Conservation (phyloP, 495 filamentous ascomycete species). For the Xylaria nigripes region DNA sequence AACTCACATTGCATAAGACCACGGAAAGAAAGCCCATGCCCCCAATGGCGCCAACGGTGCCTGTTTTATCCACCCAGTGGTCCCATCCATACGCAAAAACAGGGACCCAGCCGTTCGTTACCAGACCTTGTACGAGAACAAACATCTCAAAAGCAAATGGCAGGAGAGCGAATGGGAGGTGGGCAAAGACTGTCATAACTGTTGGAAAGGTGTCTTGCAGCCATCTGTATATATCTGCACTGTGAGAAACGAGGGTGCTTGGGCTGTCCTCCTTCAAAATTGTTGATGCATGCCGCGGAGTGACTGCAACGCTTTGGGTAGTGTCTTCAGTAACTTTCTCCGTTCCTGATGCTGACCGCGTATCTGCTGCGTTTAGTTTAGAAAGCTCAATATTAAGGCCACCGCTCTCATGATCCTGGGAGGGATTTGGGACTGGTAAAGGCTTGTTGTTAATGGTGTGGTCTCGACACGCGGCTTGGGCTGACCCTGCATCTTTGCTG, state of each 20-base stretch:
- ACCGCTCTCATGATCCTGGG: neutral
- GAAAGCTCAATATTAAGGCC: neutral
- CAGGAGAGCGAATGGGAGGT: constrained; percentile 54
- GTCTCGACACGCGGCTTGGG: neutral
- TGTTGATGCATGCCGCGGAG: neutral
- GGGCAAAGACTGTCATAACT: constrained; percentile 47
- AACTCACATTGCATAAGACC: constrained; percentile 58
- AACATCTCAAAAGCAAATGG: constrained; percentile 64
- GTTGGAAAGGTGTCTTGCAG: constrained; percentile 59
- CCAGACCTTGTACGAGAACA: constrained; percentile 56
- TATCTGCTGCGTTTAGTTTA: neutral
- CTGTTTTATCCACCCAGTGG: constrained; percentile 57
- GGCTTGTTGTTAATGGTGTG: neutral
- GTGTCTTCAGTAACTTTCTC: neutral
- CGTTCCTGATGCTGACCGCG: neutral
- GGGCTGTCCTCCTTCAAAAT: neutral
- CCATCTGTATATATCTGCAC: constrained; percentile 41
- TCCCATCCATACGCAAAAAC: constrained; percentile 62
- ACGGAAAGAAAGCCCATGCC: constrained; percentile 63
- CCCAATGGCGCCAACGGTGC: constrained; percentile 52
- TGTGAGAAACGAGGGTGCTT: constrained; percentile 38
- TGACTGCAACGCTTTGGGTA: neutral
- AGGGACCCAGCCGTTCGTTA: constrained; percentile 58
- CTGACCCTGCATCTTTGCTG: neutral
- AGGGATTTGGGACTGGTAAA: neutral